Evolutionary conservation across 2,329 filamentous ascomycete species (phyloP), one percentile per base, ranked within the genome.

Genomic region (Sporothrix pallida): DNA sequence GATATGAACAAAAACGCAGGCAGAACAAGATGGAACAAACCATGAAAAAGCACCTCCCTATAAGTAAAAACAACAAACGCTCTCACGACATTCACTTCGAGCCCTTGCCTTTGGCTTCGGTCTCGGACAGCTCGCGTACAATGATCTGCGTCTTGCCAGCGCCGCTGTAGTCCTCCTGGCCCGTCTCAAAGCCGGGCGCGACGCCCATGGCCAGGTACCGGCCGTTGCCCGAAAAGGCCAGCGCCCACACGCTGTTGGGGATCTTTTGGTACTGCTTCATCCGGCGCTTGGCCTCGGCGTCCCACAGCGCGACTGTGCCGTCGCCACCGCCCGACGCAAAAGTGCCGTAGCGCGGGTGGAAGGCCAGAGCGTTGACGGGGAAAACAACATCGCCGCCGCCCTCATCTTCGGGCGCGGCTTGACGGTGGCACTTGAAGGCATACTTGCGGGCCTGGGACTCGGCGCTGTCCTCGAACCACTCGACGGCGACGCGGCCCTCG

Each of bases 381-480:
- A 95, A 97, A 2, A 98, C 93, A 4, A 97, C 87, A 79, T 97
- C 95, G 44, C 87, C 90, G 69, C 89, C 90, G 60, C 87, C 87
- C 72, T 88, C 87, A 10, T 87, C 86, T 56, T 91, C 87, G 1
- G 89, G 83, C 10, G 86, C 87, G 1, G 90, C 87, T 81, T 97
- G 93, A 4, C 96, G 89, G 83, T 99, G 96, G 83, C 96, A 99
- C 83, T 99, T 99, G 89, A 99, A 99, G 15, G 96, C 96, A 81
- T 98, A 99, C 82, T 98, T 98, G 77, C 95, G 89, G 54, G 93
- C 92, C 83, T 98, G 95, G 3, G 93, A 95, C 81, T 95, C 93
- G 58, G 90, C 86, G 5, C 90, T 93, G 17, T 96, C 93, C 80
- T 98, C 96, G 81, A 99, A 98, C 93, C 95, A 98, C 82, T 99